phyloP scores from a whole-genome alignment of 2,329 filamentous ascomycete genomes.

The Mycosphaerella sp. region DNA sequence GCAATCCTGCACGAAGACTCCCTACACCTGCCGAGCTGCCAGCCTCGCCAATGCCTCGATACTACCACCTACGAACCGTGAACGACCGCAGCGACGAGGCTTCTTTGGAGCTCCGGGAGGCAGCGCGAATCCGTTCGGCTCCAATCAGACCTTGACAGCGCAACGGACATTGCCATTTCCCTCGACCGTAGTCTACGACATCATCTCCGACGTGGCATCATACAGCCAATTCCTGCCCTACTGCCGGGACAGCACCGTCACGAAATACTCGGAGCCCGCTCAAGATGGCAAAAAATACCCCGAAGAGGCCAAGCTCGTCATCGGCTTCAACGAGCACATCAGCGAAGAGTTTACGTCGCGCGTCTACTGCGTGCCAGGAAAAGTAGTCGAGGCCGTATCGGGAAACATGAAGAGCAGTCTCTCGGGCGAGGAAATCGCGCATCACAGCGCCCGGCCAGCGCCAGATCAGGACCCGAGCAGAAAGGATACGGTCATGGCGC shows the following conservation, averaged over 20 bases:
- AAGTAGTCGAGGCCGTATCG: slow-evolving; percentile 69
- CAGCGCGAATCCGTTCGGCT: slow-evolving; percentile 44
- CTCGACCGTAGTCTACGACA: slow-evolving; percentile 62
- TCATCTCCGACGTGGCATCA: slow-evolving; percentile 81
- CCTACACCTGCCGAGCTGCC: slow-evolving; percentile 15
- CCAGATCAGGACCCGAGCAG: slow-evolving; percentile 35
- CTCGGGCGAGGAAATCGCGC: slow-evolving; percentile 34
- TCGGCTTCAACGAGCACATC: slow-evolving; percentile 76
- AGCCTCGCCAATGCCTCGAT: slow-evolving; percentile 11
- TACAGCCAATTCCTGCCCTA: slow-evolving; percentile 90
- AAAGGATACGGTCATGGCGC: slow-evolving; percentile 51
- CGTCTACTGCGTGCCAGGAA: slow-evolving; percentile 67
- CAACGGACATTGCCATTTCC: slow-evolving; percentile 71
- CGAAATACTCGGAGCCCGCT: slow-evolving; percentile 57
- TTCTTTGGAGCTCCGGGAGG: slow-evolving; percentile 28
- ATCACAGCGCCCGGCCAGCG: slow-evolving; percentile 36
- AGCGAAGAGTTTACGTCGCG: slow-evolving; percentile 76
- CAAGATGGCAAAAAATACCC: slow-evolving; percentile 54
- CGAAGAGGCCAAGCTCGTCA: slow-evolving; percentile 66
- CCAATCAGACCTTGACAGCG: slow-evolving; percentile 66
- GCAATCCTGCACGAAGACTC: slow-evolving; percentile 14
- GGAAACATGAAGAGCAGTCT: slow-evolving; percentile 50
- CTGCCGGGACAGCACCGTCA: slow-evolving; percentile 71
- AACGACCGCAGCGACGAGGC: slow-evolving; percentile 31
- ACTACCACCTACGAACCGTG: slow-evolving; percentile 10